Evolutionary conservation across 2,329 filamentous ascomycete genomes (phyloP), one percentile per base, ranked within the genome.

Genomic region (Penicillium sp.): DNA sequence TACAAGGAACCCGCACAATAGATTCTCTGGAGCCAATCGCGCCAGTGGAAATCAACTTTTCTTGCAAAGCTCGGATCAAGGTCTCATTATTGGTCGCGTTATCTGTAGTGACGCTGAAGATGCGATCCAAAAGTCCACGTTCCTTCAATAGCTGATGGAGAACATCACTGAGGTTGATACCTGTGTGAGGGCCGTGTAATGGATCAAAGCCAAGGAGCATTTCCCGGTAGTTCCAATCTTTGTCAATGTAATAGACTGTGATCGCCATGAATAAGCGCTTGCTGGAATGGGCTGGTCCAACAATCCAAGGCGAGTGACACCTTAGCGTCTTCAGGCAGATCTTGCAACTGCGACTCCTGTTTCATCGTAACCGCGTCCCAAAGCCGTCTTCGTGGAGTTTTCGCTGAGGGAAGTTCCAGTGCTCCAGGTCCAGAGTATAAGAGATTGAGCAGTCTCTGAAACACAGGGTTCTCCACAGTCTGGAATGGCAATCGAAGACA

Each of bases 41-140:
- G 20, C 27, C 7, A 28, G 27, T 8, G 10, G 27, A 8, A 5
- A 28, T 28, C 11, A 11, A 5, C 2, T 11, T 28, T 3, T 48
- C 39, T 18, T 47, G 25, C 22, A 53, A 35, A 35, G 28, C 48
- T 7, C 13, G 3, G 11, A 53, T 41, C 22, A 53, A 43, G 7
- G 39, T 45, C 8, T 31, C 40, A 18, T 52, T 52, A 20, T 52
- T 52, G 2, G 45, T 40, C 7, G 28, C 35, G 16, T 48, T 52
- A 45, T 52, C 45, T n/a, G 22, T 52, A 6, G 42, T 53, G 2
- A 53, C 30, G 5, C 20, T 30, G 16, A 49, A 46, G 18, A 49
- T 35, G 7, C 41, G 33, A 48, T 52, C 35, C 14, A 22, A 42
- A 14, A 42, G 35, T 36, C 22, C 1, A 3, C n/a, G 6, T 33